Percentiles rank a stretch among this genome's conserved stretches.
These are phyloP conservation scores for Arabis hirsuta DNA, from an alignment of 345 rosid genomes.

Conservation along the genomic window DNA sequence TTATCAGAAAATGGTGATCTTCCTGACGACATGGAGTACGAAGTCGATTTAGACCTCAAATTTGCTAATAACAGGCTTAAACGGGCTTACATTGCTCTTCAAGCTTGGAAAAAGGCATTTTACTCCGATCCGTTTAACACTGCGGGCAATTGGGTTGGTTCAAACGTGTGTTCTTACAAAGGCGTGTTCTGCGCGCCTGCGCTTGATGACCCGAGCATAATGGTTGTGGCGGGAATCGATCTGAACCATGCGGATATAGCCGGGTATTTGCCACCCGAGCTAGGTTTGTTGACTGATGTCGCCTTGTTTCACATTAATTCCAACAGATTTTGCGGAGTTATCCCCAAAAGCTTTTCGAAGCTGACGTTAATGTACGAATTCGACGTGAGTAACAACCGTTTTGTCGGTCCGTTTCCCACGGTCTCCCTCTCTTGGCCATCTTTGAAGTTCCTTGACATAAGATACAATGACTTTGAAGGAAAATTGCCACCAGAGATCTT, in stretches of 20 bases:
- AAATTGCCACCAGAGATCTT: constrained; percentile 60
- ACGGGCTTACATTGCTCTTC: constrained; percentile 75
- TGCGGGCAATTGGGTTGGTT: constrained; percentile 73
- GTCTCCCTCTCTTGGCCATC: constrained; percentile 61
- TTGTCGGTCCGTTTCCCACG: constrained; percentile 72
- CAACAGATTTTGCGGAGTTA: constrained; percentile 82
- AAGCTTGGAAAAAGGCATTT: constrained; percentile 75
- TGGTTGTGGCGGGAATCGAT: constrained; percentile 75
- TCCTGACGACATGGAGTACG: constrained; percentile 44
- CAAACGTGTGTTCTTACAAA: constrained; percentile 66
- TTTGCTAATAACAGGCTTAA: constrained; percentile 61
- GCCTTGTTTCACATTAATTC: constrained; percentile 75
- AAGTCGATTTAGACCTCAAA: constrained; percentile 39
- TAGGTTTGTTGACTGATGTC: constrained; percentile 66
- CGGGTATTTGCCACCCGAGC: constrained; percentile 69
- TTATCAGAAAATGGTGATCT: constrained; percentile 50
- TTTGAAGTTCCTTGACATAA: constrained; percentile 62
- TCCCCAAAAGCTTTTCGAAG: constrained; percentile 60
- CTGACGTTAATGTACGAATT: constrained; percentile 73
- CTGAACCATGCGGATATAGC: constrained; percentile 89
- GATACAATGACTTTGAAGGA: constrained; percentile 86
- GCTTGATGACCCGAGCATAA: constrained; percentile 55
- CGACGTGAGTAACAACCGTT: constrained; percentile 85
- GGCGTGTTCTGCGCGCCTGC: constrained; percentile 83
- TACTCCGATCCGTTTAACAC: constrained; percentile 76